phyloP scores from a whole-genome alignment of 2,329 filamentous ascomycete species.

The Colletotrichum cordylinicola region DNA sequence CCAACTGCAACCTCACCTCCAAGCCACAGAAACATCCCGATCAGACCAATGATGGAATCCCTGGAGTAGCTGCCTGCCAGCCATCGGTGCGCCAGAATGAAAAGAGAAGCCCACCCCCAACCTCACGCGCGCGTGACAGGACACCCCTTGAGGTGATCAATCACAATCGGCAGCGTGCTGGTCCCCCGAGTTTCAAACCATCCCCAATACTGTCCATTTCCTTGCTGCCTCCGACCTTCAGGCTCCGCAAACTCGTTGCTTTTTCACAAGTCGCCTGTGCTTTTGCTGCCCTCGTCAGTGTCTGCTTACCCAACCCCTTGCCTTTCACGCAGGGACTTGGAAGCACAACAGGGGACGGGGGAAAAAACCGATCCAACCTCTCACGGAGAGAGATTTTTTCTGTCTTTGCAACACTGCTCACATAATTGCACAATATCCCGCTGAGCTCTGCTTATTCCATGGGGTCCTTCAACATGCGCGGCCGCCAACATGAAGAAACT shows the following conservation, averaged over 20 bases:
- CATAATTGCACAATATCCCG: background rate
- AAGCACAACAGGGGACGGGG: background rate
- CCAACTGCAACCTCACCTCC: background rate
- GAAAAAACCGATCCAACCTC: background rate
- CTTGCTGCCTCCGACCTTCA: background rate
- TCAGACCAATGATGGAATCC: background rate
- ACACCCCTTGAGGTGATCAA: slow-evolving; percentile 1
- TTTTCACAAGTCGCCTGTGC: slow-evolving; percentile 3
- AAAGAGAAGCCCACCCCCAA: background rate
- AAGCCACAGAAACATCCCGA: background rate
- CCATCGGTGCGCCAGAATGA: background rate
- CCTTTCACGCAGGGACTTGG: slow-evolving; percentile 1
- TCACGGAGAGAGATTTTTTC: background rate
- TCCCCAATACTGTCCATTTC: background rate
- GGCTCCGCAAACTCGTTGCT: slow-evolving; percentile 10
- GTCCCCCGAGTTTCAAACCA: slow-evolving; percentile 6
- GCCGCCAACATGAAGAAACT: background rate
- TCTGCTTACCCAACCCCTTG: background rate
- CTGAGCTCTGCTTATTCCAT: background rate
- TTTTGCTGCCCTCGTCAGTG: background rate
- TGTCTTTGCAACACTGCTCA: background rate
- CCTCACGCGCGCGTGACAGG: slow-evolving; percentile 11
- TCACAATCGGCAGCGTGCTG: slow-evolving; percentile 10
- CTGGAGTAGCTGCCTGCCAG: background rate
- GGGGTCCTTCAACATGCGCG: background rate